phyloP scores from a whole-genome alignment of 1,284 basidiomycete species.

The Leccinum griseonigrum region DNA sequence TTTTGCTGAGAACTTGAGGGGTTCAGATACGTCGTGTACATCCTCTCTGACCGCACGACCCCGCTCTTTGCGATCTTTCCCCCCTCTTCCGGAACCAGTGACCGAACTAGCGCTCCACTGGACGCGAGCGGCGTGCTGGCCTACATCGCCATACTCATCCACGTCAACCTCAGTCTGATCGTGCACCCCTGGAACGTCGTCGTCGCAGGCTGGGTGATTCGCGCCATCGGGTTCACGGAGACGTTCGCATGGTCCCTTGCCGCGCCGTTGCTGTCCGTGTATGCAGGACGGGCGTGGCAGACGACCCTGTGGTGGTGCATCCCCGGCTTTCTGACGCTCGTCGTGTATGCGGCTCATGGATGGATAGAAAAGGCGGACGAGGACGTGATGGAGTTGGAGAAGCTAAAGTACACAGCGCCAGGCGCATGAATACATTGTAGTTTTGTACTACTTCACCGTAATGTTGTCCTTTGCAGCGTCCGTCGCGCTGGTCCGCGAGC shows the following conservation, averaged over 20 bases:
- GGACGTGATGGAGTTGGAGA: slow-evolving; percentile 49
- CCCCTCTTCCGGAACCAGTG: slow-evolving; percentile 8
- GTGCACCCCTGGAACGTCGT: slow-evolving; percentile 33
- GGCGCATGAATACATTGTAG: slow-evolving; percentile 41
- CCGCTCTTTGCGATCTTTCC: slow-evolving; percentile 47
- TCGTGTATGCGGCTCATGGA: slow-evolving; percentile 43
- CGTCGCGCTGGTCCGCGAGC: slow-evolving; percentile 17
- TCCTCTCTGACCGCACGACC: slow-evolving; percentile 39
- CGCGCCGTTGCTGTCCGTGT: slow-evolving; percentile 45
- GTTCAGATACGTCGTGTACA: slow-evolving; percentile 42
- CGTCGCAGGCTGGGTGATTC: slow-evolving; percentile 26
- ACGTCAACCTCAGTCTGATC: slow-evolving; percentile 45
- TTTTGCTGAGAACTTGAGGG: neutral
- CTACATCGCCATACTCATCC: slow-evolving; percentile 44
- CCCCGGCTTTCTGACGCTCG: slow-evolving; percentile 39
- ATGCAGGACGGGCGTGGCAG: slow-evolving; percentile 48
- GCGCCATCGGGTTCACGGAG: slow-evolving; percentile 41
- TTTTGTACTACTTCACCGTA: neutral
- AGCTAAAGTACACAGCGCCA: slow-evolving; percentile 50
- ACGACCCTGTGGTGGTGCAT: slow-evolving; percentile 52
- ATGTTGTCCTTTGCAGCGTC: slow-evolving; percentile 16
- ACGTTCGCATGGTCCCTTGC: slow-evolving; percentile 45
- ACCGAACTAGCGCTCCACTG: slow-evolving; percentile 25
- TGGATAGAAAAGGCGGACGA: slow-evolving; percentile 44
- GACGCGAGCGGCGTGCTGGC: slow-evolving; percentile 42